phyloP scores from a whole-genome alignment of 2,329 filamentous ascomycete genomes.

The Chaetothyriales sp. region DNA sequence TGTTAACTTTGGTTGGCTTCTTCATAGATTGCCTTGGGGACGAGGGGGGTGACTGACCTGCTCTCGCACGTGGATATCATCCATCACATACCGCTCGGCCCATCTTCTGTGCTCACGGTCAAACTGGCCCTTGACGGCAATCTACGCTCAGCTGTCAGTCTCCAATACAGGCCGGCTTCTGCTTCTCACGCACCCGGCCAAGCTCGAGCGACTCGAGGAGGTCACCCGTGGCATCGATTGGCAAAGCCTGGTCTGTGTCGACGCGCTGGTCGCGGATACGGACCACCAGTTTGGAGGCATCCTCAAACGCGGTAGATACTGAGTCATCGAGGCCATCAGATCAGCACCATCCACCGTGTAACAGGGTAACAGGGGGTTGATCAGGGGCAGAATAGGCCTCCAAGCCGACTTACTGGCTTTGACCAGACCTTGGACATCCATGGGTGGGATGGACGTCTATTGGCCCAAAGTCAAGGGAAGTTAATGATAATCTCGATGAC shows the following conservation, averaged over 20 bases:
- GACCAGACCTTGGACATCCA: background rate
- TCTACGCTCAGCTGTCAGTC: background rate
- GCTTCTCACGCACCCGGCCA: constrained; percentile 14
- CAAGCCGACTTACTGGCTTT: background rate
- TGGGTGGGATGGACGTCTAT: background rate
- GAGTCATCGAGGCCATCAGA: background rate
- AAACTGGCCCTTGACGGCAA: constrained; percentile 24
- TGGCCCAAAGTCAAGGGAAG: background rate
- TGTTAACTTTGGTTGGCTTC: too few relatives aligned
- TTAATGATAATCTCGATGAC: too few relatives aligned
- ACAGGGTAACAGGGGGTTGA: too few relatives aligned
- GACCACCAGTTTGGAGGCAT: constrained; percentile 20
- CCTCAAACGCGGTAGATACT: constrained; percentile 22
- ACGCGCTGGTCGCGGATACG: constrained; percentile 16
- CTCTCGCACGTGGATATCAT: constrained; percentile 25
- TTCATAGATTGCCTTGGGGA: too few relatives aligned
- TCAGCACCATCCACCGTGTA: too few relatives aligned
- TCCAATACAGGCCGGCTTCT: background rate
- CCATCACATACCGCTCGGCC: constrained; percentile 22
- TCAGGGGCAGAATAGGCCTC: too few relatives aligned
- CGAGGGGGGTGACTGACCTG: constrained; percentile 4
- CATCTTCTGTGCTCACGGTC: constrained; percentile 22
- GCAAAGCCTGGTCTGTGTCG: constrained; percentile 3
- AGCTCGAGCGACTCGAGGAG: constrained; percentile 24
- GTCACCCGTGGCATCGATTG: constrained; percentile 13